Evolutionary conservation across 2,329 filamentous ascomycete genomes (phyloP).

Genomic region (Periconia sp.): DNA sequence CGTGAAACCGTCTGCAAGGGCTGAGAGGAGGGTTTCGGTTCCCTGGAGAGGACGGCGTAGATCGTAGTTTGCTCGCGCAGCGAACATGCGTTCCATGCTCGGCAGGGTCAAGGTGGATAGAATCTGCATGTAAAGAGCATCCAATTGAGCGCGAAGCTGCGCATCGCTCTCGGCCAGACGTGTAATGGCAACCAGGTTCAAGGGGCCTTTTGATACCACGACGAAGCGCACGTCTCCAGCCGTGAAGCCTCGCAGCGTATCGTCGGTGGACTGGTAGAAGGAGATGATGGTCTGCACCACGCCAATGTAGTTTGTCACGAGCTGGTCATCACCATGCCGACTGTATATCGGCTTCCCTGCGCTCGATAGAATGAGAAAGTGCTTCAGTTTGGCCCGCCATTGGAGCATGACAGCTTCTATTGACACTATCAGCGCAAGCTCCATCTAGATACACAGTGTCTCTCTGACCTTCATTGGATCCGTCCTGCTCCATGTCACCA

Average conservation of each 20-base stretch:
- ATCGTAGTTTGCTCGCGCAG: constrained; percentile 90
- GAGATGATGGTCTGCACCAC: constrained; percentile 98
- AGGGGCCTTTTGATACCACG: constrained; percentile 79
- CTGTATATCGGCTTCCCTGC: constrained; percentile 98
- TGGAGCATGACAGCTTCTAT: constrained; percentile 63
- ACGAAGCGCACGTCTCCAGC: constrained; percentile 89
- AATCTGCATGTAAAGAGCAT: constrained; percentile 98
- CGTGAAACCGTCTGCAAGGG: constrained; percentile 92
- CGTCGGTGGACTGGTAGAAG: constrained; percentile 83
- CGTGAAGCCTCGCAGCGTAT: constrained; percentile 81
- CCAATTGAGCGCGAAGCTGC: constrained; percentile 85
- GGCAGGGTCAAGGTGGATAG: constrained; percentile 92
- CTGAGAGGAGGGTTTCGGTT: constrained; percentile 88
- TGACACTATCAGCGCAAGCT: constrained; percentile 33
- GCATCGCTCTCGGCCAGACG: constrained; percentile 89
- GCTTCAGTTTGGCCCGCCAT: constrained; percentile 94
- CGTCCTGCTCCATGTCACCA: constrained; percentile 62
- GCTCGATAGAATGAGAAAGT: constrained; percentile 94
- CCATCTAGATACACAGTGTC: constrained; percentile 26
- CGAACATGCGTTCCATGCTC: constrained; percentile 84
- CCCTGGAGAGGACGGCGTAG: constrained; percentile 87
- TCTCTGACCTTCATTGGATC: constrained; percentile 65
- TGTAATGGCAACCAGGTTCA: constrained; percentile 94
- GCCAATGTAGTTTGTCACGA: constrained; percentile 93
- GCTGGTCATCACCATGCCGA: constrained; percentile 84